Evolutionary conservation across 2,329 filamentous ascomycete species (phyloP).

Genomic region (Colletotrichum theobromicola): DNA sequence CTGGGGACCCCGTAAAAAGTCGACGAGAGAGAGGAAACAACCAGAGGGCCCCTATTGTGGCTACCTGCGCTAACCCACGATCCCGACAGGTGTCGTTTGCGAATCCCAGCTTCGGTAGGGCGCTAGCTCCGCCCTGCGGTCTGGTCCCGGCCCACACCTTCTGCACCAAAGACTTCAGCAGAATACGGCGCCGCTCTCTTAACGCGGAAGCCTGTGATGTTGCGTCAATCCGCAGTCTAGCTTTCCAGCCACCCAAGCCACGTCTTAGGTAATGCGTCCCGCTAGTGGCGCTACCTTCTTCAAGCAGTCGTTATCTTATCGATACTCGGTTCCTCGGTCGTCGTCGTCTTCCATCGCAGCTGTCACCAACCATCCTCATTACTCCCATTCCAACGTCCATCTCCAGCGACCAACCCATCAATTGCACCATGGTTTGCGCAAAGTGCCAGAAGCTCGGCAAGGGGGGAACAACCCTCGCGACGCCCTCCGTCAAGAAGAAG

Average conservation of each 20-base stretch:
- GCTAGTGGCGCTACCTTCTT: background rate
- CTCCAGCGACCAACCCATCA: background rate
- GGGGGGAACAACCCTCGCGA: slow-evolving; percentile 62
- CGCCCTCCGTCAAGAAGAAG: slow-evolving; percentile 70
- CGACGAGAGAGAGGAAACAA: background rate
- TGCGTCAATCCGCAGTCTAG: slow-evolving; percentile 1
- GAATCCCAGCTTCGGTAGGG: background rate
- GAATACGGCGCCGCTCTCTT: background rate
- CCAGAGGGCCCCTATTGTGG: slow-evolving; percentile 18
- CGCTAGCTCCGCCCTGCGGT: background rate
- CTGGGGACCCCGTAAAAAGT: background rate
- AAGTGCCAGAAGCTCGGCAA: slow-evolving; percentile 68
- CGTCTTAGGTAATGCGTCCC: background rate
- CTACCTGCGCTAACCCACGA: background rate
- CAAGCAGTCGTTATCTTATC: background rate
- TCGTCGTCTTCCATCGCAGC: background rate
- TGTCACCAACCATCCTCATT: background rate
- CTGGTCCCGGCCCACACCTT: background rate
- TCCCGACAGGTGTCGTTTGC: background rate
- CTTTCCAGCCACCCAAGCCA: background rate
- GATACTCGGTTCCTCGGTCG: background rate
- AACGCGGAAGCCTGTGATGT: background rate
- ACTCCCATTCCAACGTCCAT: background rate
- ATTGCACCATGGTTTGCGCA: slow-evolving; percentile 62
- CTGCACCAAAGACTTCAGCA: background rate